Base-by-base conservation (phyloP, 495 filamentous ascomycete genomes). In the Lophiotrema nucula region DNA sequence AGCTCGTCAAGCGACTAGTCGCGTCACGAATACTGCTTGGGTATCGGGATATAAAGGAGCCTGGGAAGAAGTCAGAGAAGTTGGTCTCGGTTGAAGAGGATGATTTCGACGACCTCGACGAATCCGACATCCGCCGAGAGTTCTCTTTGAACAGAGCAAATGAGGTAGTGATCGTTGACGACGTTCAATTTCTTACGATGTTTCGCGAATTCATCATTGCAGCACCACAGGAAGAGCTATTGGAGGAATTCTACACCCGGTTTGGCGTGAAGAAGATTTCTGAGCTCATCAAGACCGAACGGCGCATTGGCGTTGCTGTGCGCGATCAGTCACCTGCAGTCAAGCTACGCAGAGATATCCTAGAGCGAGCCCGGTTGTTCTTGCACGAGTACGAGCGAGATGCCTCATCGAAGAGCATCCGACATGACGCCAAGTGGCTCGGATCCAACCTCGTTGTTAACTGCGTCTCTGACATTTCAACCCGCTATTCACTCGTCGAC, bases 301-400 rank as follows among this genome's bases (percentile, higher is more conserved):
- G 81, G 15, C 77, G 73, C 38, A 76, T 86, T 64, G 84, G 84
- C 21, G 63, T 69, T 11, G 47, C 75, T 19, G 67, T 74, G n/a
- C 60, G 70, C 15, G 81, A 88, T 64, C 82, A 87, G 65, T 70
- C 56, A 4, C 48, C 72, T 11, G 82, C 81, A 1, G 55, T 67
- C 42, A 83, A 82, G 69, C 72, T 97, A 47, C 83, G 85, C 37
- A 90, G 87, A 62, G 79, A 90, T 47, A 85, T 97, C 15, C 73
- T 89, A 4, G 93, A 99, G 69, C 86, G 93, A 26, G 84, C 84
- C 43, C 86, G 92, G 48, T 76, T 99, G 13, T 97, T 96, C 70
- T 71, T 97, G 43, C 83, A 96, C 66, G 88, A 92, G 46, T 82
- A 86, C 37, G 67, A 75, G 0, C 53, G 75, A 3, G 85, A 91